Base-by-base conservation (phyloP, 2,329 filamentous ascomycete species). In the Chrysoporthe austroafricana region DNA sequence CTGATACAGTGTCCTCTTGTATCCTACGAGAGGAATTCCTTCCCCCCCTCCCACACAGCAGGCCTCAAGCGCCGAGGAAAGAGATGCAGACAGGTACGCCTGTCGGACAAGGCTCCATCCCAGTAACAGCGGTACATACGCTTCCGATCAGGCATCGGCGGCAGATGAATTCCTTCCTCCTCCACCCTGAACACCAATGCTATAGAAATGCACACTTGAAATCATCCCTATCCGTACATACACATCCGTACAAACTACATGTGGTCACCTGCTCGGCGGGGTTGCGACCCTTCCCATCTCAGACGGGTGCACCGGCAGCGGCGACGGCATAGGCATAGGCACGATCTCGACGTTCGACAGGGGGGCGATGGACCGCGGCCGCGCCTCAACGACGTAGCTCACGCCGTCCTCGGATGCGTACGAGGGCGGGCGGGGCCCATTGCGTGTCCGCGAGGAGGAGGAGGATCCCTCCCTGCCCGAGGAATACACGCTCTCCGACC, bases 341-440 rank as follows among this genome's bases (percentile, higher is more conserved):
- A 64, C 43, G n/a, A 68, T 48, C 32, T 68, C 62, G 4, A 44
- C 21, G 9, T 32, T 44, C 1, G 76, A 76, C n/a, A 78, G 76
- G 5, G 85, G 83, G 2, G 80, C 85, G 18, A 84, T 84, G 8
- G 86, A 88, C 66, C 88, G 79, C 56, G 88, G 88, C 66, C 84
- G 84, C 0, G 88, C 89, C 71, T 92, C 88, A 5, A 93, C 82
- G 16, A 92, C 86, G 74, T 94, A 94, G 39, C 85, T 84, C 5
- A 93, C 85, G 0, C 91, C 91, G 72, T 94, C 90, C 11, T 95
- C 91, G 0, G 90, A 92, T 4, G 85, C 82, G 75, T 96, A 96
- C 4, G 90, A 93, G 2, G 92, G 92, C 4, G 92, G 92, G 1
- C 91, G 84, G 71, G 76, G 66, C 76, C 76, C 50, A 71, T 71